Evolutionary conservation across 23 red algal genomes (phyloP), one percentile per base, ranked within the genome.

Genomic region (Gracilaria domingensis): DNA sequence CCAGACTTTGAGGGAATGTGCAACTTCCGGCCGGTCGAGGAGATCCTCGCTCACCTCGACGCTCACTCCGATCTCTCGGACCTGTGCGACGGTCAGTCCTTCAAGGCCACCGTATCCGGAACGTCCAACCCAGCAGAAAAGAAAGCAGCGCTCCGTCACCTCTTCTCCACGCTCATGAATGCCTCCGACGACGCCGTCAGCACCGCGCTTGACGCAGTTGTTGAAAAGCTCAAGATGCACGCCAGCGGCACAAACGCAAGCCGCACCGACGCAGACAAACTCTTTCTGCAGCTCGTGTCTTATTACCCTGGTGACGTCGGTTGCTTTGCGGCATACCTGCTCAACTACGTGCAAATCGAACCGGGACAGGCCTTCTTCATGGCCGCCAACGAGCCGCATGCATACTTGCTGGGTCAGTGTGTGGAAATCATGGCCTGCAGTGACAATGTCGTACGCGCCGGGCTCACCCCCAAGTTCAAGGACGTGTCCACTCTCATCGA

Each of bases 361-460:
- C 89, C 97, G 4, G 95, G 95, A 0, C 84, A 96, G 38, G 93
- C 97, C 0, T 64, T 99, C 80, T 99, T 96, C 80, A 95, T 99
- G 60, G 91, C 77, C 12, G 93, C 97, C 39, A 99, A 99, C 66
- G 97, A 99, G 49, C 97, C 97, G 55, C 97, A 99, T 69, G 97
- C 97, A 2, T 99, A 99, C 60, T 83, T 99, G 14, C 32, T 29
- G 49, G 97, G 97, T 39, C 82, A 99, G 36, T 96, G 94, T 34
- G 92, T 99, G 9, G 97, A 99, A 70, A 89, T 99, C 25, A 99
- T 99, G 97, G 94, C 97, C 1, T 59, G 58, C 6, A 94, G 90
- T 77, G 97, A 99, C 84, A 99, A 99, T 75, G 97, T 99, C 36
- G 97, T 99, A 37, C 97, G 97, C 45, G 97, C 97, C 6, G 97